These are phyloP conservation scores for Penicillium angulare DNA, from an alignment of 495 filamentous ascomycete genomes.

Conservation along the genomic window DNA sequence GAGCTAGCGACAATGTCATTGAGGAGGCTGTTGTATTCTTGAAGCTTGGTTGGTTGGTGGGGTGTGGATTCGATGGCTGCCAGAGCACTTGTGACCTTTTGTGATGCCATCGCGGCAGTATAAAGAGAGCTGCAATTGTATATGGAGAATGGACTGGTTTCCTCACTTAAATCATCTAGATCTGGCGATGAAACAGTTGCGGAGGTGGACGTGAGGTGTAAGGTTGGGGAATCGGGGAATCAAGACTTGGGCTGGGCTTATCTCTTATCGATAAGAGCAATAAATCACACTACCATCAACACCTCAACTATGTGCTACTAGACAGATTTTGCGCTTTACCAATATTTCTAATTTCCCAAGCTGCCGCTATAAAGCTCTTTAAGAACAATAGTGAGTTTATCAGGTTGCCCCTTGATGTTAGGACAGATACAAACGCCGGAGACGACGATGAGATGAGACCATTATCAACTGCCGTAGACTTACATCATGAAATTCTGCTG, in stretches of 20 bases:
- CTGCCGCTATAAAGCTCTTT: too few species aligned
- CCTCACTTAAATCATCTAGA: not conserved
- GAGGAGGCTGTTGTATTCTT: constrained; percentile 67
- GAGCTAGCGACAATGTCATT: constrained; percentile 57
- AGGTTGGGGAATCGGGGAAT: not conserved
- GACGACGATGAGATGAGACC: too few species aligned
- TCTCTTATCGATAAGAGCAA: constrained; percentile 38
- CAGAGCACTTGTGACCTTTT: constrained; percentile 55
- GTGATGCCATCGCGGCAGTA: constrained; percentile 54
- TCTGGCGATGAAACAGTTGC: not conserved
- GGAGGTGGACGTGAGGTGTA: constrained; percentile 3
- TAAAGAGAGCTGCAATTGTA: not conserved
- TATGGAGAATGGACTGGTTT: not conserved
- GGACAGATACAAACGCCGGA: too few species aligned
- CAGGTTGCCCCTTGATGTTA: too few species aligned
- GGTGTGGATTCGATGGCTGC: constrained; percentile 51
- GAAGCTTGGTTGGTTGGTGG: constrained; percentile 52
- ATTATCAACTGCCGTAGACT: too few species aligned
- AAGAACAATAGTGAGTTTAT: too few species aligned
- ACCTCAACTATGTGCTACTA: too few species aligned
- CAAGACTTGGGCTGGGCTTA: too few species aligned
- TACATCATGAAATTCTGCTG: too few species aligned
- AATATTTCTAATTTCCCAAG: too few species aligned
- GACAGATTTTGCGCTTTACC: too few species aligned
- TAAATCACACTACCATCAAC: too few species aligned